Evolutionary conservation across 768 basidiomycete genomes (phyloP), one percentile per base, ranked within the genome.

Genomic region (Leccinum olivaceopallidum): DNA sequence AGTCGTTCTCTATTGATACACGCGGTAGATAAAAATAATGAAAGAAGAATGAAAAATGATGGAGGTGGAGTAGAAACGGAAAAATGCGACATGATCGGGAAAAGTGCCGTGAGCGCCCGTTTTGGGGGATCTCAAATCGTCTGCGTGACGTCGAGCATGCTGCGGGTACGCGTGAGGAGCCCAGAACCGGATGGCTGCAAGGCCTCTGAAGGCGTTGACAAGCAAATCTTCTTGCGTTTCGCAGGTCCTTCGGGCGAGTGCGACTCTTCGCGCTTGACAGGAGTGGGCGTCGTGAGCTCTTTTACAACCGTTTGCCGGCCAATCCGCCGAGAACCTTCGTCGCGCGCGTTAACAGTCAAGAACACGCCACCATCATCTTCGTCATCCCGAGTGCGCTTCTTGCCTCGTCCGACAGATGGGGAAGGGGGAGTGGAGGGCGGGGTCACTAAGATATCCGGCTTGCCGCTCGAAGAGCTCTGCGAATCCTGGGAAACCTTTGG

Each of bases 181-280:
- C 13, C 20, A 12, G 39, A 42, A 42, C 39, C 39, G 18, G 39
- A 42, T 9, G 53, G 6, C 5, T 39, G 20, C 20, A 50, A 37
- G 0, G 28, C 37, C 16, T 55, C 58, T 37, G 13, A 14, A 6
- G 61, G 26, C n/a, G 14, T 9, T 3, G 55, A 54, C 0, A 56
- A 22, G 28, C 63, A 59, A 44, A 14, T 55, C 65, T 59, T 67
- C 63, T 56, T 67, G 53, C 69, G 65, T 37, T 55, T 67, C 20
- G 32, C 5, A 3, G 58, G 64, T 12, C 48, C 58, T 22, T 60
- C 59, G 3, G 34, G 55, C 1, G 37, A 7, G 4, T 51, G 26
- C 2, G 39, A 22, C 22, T 53, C 65, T 16, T 49, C 58, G 22
- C 53, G 62, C 50, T 50, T 49, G 49, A n/a, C 30, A 9, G 60